Conservation (phyloP, 257 asterid genomes). For the Knoxia roxburghii region DNA sequence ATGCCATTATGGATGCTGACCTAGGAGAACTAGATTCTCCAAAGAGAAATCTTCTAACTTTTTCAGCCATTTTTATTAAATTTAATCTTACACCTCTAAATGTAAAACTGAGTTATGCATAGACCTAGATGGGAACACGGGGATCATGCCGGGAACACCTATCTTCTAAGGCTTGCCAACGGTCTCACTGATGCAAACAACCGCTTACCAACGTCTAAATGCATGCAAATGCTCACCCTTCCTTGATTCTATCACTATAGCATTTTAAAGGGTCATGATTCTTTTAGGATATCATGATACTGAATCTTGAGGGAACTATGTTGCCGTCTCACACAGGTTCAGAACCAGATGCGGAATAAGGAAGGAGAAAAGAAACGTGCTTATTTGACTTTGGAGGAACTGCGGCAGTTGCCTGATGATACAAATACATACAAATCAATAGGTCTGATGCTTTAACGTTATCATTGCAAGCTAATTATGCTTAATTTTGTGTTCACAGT, state of each 20-base stretch:
- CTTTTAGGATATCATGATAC: background rate
- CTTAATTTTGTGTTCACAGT: background rate
- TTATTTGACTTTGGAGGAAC: slow-evolving; percentile 87
- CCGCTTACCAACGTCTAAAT: no score
- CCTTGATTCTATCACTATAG: background rate
- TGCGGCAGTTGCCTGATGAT: slow-evolving; percentile 63
- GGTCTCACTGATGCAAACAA: no score
- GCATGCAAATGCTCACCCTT: no score
- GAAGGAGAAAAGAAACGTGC: slow-evolving; percentile 92
- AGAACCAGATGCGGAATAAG: slow-evolving; percentile 72
- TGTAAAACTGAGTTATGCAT: no score
- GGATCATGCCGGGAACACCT: no score
- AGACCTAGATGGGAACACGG: no score
- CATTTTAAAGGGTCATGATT: background rate
- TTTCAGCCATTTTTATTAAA: no score
- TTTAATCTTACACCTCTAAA: no score
- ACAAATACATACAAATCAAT: slow-evolving; percentile 81
- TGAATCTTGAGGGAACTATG: background rate
- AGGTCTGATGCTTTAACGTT: slow-evolving; percentile 27
- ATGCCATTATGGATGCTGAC: no score
- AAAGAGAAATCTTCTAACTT: no score
- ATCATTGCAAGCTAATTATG: background rate
- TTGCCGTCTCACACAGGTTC: slow-evolving; percentile 44
- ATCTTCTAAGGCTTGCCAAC: no score
- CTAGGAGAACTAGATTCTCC: no score